A percentile compares a stretch with the other conserved stretches of the same genome.
Conservation (phyloP, 129 eudicot genomes). For the Lonicera japonica region DNA sequence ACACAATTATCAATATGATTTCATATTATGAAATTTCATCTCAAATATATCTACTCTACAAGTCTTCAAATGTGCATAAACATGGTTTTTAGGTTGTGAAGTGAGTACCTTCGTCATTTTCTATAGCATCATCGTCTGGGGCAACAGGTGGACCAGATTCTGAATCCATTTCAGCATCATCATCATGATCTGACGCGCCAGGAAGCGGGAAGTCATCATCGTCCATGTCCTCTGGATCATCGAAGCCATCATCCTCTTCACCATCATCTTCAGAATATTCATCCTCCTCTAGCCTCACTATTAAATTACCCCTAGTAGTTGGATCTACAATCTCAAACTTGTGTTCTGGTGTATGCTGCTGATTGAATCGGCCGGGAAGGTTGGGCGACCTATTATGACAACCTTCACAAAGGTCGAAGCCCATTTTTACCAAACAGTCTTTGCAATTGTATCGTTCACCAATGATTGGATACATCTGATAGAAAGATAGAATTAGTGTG, state of each 20-base stretch:
- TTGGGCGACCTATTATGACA: conserved; percentile 40
- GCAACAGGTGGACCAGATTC: too few species aligned
- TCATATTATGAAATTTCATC: too few species aligned
- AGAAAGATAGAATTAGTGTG: not conserved
- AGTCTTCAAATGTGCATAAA: too few species aligned
- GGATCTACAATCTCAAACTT: conserved; percentile 25
- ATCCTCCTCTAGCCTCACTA: not conserved
- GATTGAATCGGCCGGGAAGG: conserved; percentile 66
- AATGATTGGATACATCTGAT: conserved; percentile 48
- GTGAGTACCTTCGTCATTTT: too few species aligned
- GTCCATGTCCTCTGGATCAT: not conserved
- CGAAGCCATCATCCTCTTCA: not conserved
- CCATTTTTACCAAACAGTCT: conserved; percentile 45
- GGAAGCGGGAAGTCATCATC: not conserved
- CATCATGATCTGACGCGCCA: not conserved
- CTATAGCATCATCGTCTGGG: too few species aligned
- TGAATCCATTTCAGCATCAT: too few species aligned
- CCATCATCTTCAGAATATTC: conserved; percentile 1
- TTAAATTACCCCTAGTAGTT: not conserved
- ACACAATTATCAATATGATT: too few species aligned
- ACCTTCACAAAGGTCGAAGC: conserved; percentile 50
- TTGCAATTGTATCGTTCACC: conserved; percentile 48
- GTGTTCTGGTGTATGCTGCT: conserved; percentile 56
- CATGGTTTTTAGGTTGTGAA: too few species aligned
- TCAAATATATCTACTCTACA: too few species aligned